Conservation (phyloP, 345 rosid species). For the Gossypium anomalum region DNA sequence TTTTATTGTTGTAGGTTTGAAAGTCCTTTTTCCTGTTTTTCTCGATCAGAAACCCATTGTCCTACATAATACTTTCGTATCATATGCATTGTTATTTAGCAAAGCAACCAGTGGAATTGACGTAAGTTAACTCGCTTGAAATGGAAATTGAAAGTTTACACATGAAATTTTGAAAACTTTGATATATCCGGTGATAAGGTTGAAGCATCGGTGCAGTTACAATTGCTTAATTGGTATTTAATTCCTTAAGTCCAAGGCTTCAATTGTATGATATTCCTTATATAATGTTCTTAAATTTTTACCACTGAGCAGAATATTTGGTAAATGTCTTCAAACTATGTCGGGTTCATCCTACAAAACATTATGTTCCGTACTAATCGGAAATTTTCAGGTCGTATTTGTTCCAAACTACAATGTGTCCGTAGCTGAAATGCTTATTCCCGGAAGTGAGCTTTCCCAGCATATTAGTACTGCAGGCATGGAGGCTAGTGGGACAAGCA, state of each 20-base stretch:
- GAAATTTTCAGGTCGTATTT: constrained; percentile 68
- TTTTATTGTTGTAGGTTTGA: background rate
- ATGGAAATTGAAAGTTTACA: background rate
- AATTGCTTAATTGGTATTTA: no score
- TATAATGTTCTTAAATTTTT: background rate
- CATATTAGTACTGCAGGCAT: constrained; percentile 99
- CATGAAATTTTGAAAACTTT: background rate
- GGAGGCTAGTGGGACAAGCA: constrained; percentile 99
- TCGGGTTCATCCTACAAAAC: background rate
- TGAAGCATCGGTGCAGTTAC: no score
- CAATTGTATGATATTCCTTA: background rate
- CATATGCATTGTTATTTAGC: background rate
- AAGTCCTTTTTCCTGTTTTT: background rate
- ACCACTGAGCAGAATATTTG: background rate
- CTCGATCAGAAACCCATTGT: background rate
- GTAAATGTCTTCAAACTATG: background rate
- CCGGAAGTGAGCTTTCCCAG: constrained; percentile 96
- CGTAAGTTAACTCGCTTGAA: background rate
- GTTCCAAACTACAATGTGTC: constrained; percentile 97
- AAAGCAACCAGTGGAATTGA: background rate
- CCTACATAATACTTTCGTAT: background rate
- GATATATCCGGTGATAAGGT: background rate
- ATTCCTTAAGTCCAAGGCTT: background rate
- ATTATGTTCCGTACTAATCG: background rate
- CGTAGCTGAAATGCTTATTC: constrained; percentile 90